A percentile compares a stretch with the other conserved stretches of the same genome.
Evolutionary conservation across 2,329 filamentous ascomycete species (phyloP).

Genomic region (Raffaelea albimanens): DNA sequence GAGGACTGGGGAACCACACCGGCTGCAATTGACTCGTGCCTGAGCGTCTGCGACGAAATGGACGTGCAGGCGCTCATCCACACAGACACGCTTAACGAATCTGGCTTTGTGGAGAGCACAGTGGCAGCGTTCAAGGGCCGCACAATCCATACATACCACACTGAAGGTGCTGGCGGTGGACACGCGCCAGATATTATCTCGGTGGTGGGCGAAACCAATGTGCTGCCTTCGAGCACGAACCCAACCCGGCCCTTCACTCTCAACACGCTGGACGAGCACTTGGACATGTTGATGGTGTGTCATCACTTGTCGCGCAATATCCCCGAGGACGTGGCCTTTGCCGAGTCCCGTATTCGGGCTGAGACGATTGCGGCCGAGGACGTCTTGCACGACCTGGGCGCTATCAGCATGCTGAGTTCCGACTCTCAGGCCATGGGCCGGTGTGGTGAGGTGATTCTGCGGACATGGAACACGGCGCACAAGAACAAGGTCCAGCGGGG

Average conservation of each 20-base stretch:
- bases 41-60: conserved; percentile 77
- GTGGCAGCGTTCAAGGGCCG: conserved; percentile 76
- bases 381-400: conserved; percentile 33
- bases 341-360: conserved; percentile 85
- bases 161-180: conserved; percentile 87
- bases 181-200: conserved; percentile 95
- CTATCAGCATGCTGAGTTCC: no score
- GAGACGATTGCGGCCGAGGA: conserved; percentile 97
- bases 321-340: conserved; percentile 90
- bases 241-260: conserved; percentile 82
- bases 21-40: conserved; percentile 80
- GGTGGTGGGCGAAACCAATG: conserved; percentile 80
- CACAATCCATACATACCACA: conserved; percentile 94
- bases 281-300: conserved; percentile 98
- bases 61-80: conserved; percentile 93
- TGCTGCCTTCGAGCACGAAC: conserved; percentile 85
- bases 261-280: conserved; percentile 91
- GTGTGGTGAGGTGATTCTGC: conserved; percentile 83
- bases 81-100: conserved; percentile 93
- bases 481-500: conserved; percentile 92
- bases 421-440: conserved; percentile 79
- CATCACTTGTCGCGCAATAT: conserved; percentile 90
- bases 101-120: conserved; percentile 91
- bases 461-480: conserved; percentile 95
- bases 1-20: conserved; percentile 95